Percentiles rank a stretch among this genome's conserved stretches.
These are phyloP conservation scores for Exophiala phaeomuriformis DNA, from an alignment of 2,329 filamentous ascomycete species.

Conservation along the genomic window DNA sequence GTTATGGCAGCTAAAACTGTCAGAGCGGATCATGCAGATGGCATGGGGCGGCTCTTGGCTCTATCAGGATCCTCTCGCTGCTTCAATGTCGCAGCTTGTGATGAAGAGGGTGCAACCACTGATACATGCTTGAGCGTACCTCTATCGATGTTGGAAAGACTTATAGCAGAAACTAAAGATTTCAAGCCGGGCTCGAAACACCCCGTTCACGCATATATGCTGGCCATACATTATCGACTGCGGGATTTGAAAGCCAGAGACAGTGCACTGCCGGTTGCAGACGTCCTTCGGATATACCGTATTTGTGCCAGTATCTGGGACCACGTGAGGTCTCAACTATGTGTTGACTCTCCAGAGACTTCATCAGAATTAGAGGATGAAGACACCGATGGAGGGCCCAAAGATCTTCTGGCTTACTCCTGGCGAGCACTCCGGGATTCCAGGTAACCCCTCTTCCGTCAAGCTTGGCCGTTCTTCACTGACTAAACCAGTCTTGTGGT, in stretches of 20 bases:
- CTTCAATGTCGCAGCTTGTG: too few relatives aligned
- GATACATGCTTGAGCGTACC: not conserved
- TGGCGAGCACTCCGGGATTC: slow-evolving; percentile 94
- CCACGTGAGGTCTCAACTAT: slow-evolving; percentile 68
- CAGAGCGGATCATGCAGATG: slow-evolving; percentile 86
- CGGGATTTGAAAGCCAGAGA: slow-evolving; percentile 2
- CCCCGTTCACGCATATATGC: slow-evolving; percentile 22
- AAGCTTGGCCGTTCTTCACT: slow-evolving; percentile 14
- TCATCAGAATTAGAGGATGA: slow-evolving; percentile 55
- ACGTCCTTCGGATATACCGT: slow-evolving; percentile 45
- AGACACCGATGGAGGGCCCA: slow-evolving; percentile 69
- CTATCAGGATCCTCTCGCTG: not conserved
- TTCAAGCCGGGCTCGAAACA: slow-evolving; percentile 12
- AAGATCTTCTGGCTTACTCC: slow-evolving; percentile 86
- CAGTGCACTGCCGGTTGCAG: slow-evolving; percentile 30
- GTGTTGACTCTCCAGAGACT: slow-evolving; percentile 90
- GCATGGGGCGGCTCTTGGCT: slow-evolving; percentile 52
- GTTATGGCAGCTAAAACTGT: slow-evolving; percentile 61
- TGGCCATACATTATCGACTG: slow-evolving; percentile 17
- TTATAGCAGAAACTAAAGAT: not conserved
- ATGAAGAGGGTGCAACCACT: not conserved
- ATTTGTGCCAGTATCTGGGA: slow-evolving; percentile 67
- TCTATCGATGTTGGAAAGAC: slow-evolving; percentile 1
- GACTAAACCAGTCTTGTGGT: slow-evolving; percentile 58
- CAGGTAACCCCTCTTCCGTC: slow-evolving; percentile 50